Conservation (phyloP, 2,329 filamentous ascomycete genomes). For the Fusarium paranaense region DNA sequence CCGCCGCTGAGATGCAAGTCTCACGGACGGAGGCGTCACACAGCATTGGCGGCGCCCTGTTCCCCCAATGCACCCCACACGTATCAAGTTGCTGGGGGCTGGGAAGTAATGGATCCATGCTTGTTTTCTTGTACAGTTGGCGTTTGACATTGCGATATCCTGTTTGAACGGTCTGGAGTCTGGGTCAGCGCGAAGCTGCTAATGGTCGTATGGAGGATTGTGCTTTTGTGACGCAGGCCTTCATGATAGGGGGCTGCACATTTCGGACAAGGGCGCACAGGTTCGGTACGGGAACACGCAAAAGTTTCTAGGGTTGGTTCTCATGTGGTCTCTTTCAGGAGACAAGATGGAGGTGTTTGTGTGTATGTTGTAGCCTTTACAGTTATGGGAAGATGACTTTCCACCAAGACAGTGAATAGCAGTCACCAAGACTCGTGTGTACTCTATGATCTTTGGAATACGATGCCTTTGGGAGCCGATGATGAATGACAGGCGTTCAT, state of each 20-base stretch:
- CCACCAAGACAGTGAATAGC: conserved; percentile 5
- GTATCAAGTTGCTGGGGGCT: neutral
- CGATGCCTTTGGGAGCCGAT: neutral
- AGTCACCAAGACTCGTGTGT: conserved; percentile 7
- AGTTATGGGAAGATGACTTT: conserved; percentile 1
- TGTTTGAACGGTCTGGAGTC: conserved; percentile 37
- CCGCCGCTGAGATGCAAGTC: conserved; percentile 42
- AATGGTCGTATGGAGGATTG: conserved; percentile 27
- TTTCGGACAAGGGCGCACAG: conserved; percentile 34
- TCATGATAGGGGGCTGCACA: conserved; percentile 12
- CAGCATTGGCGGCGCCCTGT: conserved; percentile 20
- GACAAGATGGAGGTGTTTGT: conserved; percentile 7
- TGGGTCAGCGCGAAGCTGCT: conserved; percentile 22
- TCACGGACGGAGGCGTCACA: conserved; percentile 15
- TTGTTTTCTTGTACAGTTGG: conserved; percentile 23
- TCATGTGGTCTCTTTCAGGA: conserved; percentile 9
- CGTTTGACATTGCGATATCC: conserved; percentile 25
- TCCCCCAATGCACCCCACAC: conserved; percentile 13
- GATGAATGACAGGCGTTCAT: neutral
- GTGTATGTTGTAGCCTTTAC: conserved; percentile 1
- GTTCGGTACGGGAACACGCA: conserved; percentile 21
- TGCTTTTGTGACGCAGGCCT: conserved; percentile 19
- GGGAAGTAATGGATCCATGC: conserved; percentile 1
- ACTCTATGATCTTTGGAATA: conserved; percentile 3
- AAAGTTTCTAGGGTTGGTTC: conserved; percentile 27